Evolutionary conservation across 495 filamentous ascomycete genomes (phyloP).

Genomic region (Neurospora tetrasperma): DNA sequence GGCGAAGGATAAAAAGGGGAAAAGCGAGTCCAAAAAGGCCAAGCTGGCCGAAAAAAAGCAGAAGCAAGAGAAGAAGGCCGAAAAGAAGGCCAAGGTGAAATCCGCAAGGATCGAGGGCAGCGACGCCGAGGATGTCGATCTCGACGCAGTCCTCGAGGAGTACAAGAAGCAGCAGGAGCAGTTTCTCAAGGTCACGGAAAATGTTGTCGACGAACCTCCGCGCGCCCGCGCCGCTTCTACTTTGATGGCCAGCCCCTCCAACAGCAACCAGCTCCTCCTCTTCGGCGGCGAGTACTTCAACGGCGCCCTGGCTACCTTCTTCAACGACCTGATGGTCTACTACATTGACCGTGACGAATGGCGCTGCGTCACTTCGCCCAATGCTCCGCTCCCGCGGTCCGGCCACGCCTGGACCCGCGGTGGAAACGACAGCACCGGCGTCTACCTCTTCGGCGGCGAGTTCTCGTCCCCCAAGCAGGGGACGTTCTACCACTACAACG

Average conservation of each 20-base stretch:
- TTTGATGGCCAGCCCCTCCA: slow-evolving; percentile 71
- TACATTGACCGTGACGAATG: slow-evolving; percentile 79
- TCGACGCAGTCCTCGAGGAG: slow-evolving; percentile 92
- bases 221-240: slow-evolving; percentile 68
- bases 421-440: slow-evolving; percentile 64
- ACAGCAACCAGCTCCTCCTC: slow-evolving; percentile 78
- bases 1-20: slow-evolving; percentile 53
- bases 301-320: slow-evolving; percentile 52
- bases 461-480: slow-evolving; percentile 75
- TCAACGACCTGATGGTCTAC: slow-evolving; percentile 75
- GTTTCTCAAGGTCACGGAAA: slow-evolving; percentile 88
- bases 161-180: slow-evolving; percentile 77
- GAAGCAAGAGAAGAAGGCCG: slow-evolving; percentile 53
- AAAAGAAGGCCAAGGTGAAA: slow-evolving; percentile 52
- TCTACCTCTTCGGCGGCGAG: slow-evolving; percentile 86
- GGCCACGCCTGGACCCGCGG: slow-evolving; percentile 90
- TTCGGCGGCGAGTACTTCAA: slow-evolving; percentile 76
- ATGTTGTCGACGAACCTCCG: slow-evolving; percentile 57
- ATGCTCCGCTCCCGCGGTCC: slow-evolving; percentile 80
- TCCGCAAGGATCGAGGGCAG: slow-evolving; percentile 51
- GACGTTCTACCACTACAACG: slow-evolving; percentile 98
- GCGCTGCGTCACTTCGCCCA: slow-evolving; percentile 79
- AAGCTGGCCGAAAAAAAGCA: slow-evolving; percentile 53
- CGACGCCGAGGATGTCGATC: slow-evolving; percentile 83
- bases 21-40: slow-evolving; percentile 50